Evolutionary conservation across 768 basidiomycete species (phyloP), one percentile per base, ranked within the genome.

Genomic region (Phlebiopsis gigantea): DNA sequence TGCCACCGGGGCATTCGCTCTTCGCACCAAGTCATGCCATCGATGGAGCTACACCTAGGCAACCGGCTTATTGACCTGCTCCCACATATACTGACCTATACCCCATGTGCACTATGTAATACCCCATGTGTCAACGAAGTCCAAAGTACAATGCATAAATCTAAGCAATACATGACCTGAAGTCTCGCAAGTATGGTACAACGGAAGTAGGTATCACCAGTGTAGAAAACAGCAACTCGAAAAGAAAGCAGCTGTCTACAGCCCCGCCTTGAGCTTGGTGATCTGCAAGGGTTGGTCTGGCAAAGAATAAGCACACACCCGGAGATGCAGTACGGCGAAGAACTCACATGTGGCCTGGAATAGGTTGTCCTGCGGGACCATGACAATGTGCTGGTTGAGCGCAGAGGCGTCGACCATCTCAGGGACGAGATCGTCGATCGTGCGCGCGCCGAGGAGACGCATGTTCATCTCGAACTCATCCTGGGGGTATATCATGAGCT

Each of bases 381-480:
- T 63, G 1, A 82, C 85, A 19, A 84, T 69, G 64, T 93, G 93
- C 24, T 77, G 69, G 52, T 76, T 74, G 28, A 96, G 71, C 51
- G 83, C 86, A 1, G 82, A 80, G 12, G 85, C 84, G 60, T 98
- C 93, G 7, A 98, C 92, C 95, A 98, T 95, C 44, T 84, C 82
- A 0, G 89, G 90, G 0, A 84, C 82, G 55, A 98, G 74, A 30
- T 98, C 92, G 53, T 78, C 79, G 44, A 98, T 69, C 0, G 81
- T 88, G 3, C 78, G 83, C 0, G 94, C 94, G 6, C 96, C 96
- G 26, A 99, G 72, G 1, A 98, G 77, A 15, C 95, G 87, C 82
- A 98, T 80, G 72, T 96, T 94, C 96, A 98, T 98, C 76, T 95
- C 92, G 64, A 99, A 93, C 70, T 99, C 96, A 63, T 95, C 92